Evolutionary conservation across 1,139 yeast genomes (phyloP), one percentile per base, ranked within the genome.

Genomic region (Candida frijolesensis): DNA sequence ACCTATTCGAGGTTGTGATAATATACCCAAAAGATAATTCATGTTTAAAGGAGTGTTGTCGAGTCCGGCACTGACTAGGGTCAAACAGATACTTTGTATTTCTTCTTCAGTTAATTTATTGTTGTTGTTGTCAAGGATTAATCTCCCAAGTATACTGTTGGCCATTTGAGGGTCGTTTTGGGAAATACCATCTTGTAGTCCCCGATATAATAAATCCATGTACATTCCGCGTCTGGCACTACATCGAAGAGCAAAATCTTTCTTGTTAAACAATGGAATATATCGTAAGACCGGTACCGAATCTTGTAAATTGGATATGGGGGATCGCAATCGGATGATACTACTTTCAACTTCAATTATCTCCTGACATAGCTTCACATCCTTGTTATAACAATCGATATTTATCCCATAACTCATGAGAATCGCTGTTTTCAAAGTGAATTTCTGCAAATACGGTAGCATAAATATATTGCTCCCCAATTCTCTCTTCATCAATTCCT

Each of bases 51-150:
- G 87, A 0, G 87, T 82, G 53, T 88, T 87, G 61, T 87, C 94
- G 33, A 87, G 67, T 0, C 95, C 95, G 4, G 94, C 94, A 57
- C 91, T 85, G 0, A 87, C 85, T 85, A 87, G 82, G 0, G 94
- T 85, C 44, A 87, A 68, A 61, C 92, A 86, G 7, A 85, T 76
- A 45, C 89, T 82, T 49, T 76, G 76, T 45, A 85, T 64, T 59
- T 87, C 90, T 2, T 66, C 65, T 1, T 62, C 65, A 4, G 45
- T 67, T 64, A 30, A 78, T 54, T 14, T 42, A 30, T 34, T 34
- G 15, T 15, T 9, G 15, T 15, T 9, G 40, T 33, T 51, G 39
- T 49, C 18, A 9, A 67, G 62, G 19, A 76, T 59, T 7, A 77
- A 68, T 43, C 65, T 63, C 2, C 83, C 84, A 8, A 82, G 72